These are phyloP conservation scores for Marchantia polymorpha DNA, from an alignment of 225 moss, liverwort and hornwort species.

Conservation along the genomic window DNA sequence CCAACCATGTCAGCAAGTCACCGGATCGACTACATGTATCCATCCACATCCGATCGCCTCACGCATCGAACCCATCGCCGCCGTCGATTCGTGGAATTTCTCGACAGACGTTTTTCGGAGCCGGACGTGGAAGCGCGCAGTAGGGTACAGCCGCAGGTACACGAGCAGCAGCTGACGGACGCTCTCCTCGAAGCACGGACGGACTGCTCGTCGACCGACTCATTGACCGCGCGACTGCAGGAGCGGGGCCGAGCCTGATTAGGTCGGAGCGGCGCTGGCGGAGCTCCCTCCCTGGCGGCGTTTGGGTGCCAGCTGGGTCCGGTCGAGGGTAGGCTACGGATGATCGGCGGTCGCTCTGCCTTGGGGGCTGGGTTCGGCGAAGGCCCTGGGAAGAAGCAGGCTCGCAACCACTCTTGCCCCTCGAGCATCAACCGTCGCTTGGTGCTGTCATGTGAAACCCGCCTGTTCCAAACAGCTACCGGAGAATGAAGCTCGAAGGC, in stretches of 20 bases:
- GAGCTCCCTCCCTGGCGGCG: background rate
- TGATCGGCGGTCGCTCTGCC: background rate
- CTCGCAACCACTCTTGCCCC: background rate
- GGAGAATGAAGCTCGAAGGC: background rate
- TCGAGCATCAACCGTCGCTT: conserved; percentile 5
- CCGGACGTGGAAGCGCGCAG: background rate
- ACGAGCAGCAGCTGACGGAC: background rate
- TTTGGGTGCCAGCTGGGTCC: background rate
- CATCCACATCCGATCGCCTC: background rate
- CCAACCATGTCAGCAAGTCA: no score
- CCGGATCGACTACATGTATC: no score
- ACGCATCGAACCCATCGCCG: background rate
- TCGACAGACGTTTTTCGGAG: background rate
- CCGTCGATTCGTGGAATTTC: background rate
- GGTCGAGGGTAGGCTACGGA: background rate
- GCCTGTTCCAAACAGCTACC: background rate
- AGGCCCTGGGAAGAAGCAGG: background rate
- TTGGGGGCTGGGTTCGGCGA: background rate
- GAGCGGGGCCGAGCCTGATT: background rate
- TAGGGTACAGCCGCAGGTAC: background rate
- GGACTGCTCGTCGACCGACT: background rate
- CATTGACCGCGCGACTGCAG: background rate
- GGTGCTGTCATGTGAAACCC: conserved; percentile 4
- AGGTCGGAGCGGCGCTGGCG: background rate
- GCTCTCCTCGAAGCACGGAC: background rate